Evolutionary conservation across 106 monocot genomes (phyloP).

Genomic region (Alisma plantagoaquatica): DNA sequence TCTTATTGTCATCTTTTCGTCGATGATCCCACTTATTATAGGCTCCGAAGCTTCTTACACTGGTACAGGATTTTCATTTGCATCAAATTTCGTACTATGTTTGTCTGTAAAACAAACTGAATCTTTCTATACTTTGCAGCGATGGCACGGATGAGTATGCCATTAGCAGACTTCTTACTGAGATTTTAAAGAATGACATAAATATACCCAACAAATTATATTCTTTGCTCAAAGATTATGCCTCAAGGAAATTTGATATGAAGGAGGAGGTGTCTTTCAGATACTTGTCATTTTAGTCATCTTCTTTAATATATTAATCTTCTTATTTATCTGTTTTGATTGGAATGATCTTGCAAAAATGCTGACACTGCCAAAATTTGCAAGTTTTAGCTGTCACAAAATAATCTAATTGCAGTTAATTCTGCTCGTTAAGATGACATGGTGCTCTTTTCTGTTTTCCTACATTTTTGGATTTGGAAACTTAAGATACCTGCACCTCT

Average conservation of each 20-base stretch:
- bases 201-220: slow-evolving; percentile 30
- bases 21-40: slow-evolving; percentile 60
- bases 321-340: neutral
- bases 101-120: neutral
- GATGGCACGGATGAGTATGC: slow-evolving; percentile 94
- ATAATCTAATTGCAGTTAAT: too few species aligned
- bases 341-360: neutral
- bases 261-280: slow-evolving; percentile 97
- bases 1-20: slow-evolving; percentile 83
- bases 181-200: slow-evolving; percentile 49
- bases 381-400: too few species aligned
- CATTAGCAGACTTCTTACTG: slow-evolving; percentile 64
- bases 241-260: slow-evolving; percentile 76
- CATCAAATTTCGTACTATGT: neutral
- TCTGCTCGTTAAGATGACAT: too few species aligned
- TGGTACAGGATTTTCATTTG: slow-evolving; percentile 30
- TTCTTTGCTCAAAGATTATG: slow-evolving; percentile 72
- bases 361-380: too few species aligned
- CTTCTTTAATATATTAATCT: neutral
- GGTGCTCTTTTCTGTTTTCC: neutral
- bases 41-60: slow-evolving; percentile 78
- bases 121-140: too few species aligned
- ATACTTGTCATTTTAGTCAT: too few species aligned
- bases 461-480: neutral
- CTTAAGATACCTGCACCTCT: too few species aligned